Conservation (phyloP, 768 basidiomycete species). For the Pleurotus sapidus region DNA sequence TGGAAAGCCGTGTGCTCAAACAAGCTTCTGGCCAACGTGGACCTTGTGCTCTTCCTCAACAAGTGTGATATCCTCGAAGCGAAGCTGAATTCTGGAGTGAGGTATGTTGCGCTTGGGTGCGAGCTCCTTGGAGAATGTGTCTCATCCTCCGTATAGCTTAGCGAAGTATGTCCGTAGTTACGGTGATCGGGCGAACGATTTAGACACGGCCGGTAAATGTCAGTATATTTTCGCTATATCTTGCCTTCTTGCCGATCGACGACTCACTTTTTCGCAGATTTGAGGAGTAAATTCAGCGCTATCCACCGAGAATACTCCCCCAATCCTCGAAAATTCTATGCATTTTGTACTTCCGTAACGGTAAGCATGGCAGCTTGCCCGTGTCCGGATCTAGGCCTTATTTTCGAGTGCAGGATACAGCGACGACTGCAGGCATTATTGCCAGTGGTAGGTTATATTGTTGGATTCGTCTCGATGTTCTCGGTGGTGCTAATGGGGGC, state of each 20-base stretch:
- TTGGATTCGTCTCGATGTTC: neutral
- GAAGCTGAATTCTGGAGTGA: slow-evolving; percentile 63
- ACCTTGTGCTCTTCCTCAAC: slow-evolving; percentile 83
- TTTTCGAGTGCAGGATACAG: slow-evolving; percentile 45
- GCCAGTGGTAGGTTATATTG: slow-evolving; percentile 55
- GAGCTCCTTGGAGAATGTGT: too few relatives aligned
- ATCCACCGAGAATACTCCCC: slow-evolving; percentile 78
- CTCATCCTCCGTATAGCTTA: slow-evolving; percentile 28
- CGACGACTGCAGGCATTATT: slow-evolving; percentile 73
- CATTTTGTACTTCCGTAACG: slow-evolving; percentile 76
- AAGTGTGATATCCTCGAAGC: slow-evolving; percentile 80
- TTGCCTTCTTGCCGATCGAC: neutral
- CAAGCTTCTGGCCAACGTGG: slow-evolving; percentile 75
- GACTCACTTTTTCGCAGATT: slow-evolving; percentile 40
- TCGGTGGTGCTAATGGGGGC: neutral
- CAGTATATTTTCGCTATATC: slow-evolving; percentile 18
- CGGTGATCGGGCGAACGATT: slow-evolving; percentile 65
- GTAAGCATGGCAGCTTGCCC: slow-evolving; percentile 27
- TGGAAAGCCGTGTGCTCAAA: slow-evolving; percentile 87
- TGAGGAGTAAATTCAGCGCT: slow-evolving; percentile 68
- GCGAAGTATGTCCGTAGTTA: slow-evolving; percentile 73
- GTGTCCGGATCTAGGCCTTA: neutral
- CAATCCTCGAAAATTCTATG: slow-evolving; percentile 71
- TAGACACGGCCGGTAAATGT: slow-evolving; percentile 76
- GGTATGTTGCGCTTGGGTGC: slow-evolving; percentile 19